Percentiles rank a stretch among this genome's conserved stretches.
Evolutionary conservation across 257 asterid species (phyloP).

Genomic region (Capsicum pubescens): DNA sequence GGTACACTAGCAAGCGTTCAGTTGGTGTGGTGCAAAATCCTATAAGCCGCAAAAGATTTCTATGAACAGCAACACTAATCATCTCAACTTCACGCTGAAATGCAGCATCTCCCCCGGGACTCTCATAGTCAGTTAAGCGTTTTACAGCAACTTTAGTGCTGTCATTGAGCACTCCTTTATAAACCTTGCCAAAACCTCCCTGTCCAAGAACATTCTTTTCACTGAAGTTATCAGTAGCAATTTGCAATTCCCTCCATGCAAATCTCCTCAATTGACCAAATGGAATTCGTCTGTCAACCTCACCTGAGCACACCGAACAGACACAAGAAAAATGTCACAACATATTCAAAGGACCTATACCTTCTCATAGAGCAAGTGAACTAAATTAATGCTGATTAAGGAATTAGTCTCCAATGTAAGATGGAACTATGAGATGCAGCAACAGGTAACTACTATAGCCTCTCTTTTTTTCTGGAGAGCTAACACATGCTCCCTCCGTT

Average conservation of each 20-base stretch:
- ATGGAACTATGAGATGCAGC: not conserved
- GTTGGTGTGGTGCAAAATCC: constrained; percentile 98
- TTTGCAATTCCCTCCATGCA: constrained; percentile 89
- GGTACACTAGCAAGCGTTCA: constrained; percentile 88
- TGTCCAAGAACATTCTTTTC: constrained; percentile 92
- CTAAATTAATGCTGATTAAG: not conserved
- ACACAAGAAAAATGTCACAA: constrained; percentile 26
- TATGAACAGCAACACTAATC: constrained; percentile 98
- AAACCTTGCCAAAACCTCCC: constrained; percentile 98
- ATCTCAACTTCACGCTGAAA: constrained; percentile 98
- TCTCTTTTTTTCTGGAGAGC: not conserved
- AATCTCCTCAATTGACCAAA: constrained; percentile 95
- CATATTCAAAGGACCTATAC: not conserved
- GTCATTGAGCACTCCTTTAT: constrained; percentile 80
- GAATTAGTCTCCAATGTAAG: not conserved
- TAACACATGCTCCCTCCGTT: not conserved
- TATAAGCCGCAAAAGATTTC: constrained; percentile 77
- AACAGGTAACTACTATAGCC: not conserved
- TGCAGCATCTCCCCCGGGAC: constrained; percentile 94
- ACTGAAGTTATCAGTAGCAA: constrained; percentile 83
- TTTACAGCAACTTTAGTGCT: constrained; percentile 90
- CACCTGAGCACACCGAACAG: constrained; percentile 56
- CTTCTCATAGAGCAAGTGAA: not conserved
- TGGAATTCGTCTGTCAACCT: constrained; percentile 85
- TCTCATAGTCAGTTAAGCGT: constrained; percentile 84